Evolutionary conservation across 1,139 yeast genomes (phyloP), one percentile per base, ranked within the genome.

Genomic region (Zygosaccharomyces pseudobailii): DNA sequence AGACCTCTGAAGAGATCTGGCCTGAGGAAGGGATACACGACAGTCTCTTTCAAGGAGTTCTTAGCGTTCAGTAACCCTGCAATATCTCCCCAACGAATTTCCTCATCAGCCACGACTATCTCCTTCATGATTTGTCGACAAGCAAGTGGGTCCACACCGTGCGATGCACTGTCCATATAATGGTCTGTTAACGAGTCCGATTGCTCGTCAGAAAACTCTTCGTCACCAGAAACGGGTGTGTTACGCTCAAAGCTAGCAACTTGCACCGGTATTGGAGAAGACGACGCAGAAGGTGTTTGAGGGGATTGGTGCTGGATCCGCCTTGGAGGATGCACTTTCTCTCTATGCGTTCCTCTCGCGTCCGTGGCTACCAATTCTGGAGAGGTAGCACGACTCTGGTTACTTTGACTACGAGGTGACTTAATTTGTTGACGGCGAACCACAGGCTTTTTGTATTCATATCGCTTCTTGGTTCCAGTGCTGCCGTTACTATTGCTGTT

Each of bases 1-100:
- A 80, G 66, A 0, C 86, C 85, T 51, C 70, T 72, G 55, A 80
- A 80, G 43, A 80, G 66, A 58, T 80, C 86, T 0, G 86, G 86
- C 43, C 86, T 69, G 45, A 81, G 63, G 57, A 80, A 80, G 21
- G 86, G 86, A 55, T 80, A 80, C 8, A 81, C 85, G 8, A 81
- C 84, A 0, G 85, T 80, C 57, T 81, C 87, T 55, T 79, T 80
- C 41, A 81, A 63, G 2, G 84, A 75, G 56, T 67, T 74, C 54
- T 81, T 81, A 9, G 84, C 83, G 8, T 71, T 66, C 39, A 72
- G 76, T 28, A 80, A 62, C 2, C 86, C 87, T 2, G 80, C 82
- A 39, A 81, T 75, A 58, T 80, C 86, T 48, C 78, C 82, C 86
- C 86, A 80, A 52, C 70, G 72, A 0, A 80, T 76, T 45, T 77